Conservation (phyloP, 371 early-diverging fungal genomes). For the Rhizopus stolonifer region DNA sequence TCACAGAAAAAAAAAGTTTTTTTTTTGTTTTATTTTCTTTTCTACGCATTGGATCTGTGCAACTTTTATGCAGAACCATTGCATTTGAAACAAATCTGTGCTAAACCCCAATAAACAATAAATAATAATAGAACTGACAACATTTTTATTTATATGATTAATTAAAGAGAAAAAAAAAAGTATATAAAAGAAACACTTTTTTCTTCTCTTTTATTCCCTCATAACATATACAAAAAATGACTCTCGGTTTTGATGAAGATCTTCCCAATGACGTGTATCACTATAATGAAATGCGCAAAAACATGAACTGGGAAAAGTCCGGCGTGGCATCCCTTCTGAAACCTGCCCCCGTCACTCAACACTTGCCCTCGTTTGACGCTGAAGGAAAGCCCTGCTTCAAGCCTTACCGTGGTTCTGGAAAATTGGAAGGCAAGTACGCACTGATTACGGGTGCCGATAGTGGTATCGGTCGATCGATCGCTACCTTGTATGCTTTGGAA, state of each 20-base stretch:
- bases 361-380: conserved; percentile 41
- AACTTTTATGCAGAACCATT: neutral
- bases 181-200: neutral
- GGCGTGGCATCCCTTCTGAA: conserved; percentile 47
- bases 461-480: conserved; percentile 50
- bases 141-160: no score
- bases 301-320: conserved; percentile 41
- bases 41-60: neutral
- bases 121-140: no score
- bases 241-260: conserved; percentile 51
- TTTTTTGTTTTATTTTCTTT: conserved; percentile 2
- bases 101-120: no score
- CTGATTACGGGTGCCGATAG: conserved; percentile 52
- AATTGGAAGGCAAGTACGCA: conserved; percentile 42
- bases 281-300: conserved; percentile 46
- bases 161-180: no score
- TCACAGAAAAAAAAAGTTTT: conserved; percentile 4
- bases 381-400: conserved; percentile 42
- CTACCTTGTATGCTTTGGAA: conserved; percentile 48
- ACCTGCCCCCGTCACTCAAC: conserved; percentile 48
- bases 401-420: conserved; percentile 42
- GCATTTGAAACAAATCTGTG: no score
- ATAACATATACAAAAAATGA: conserved; percentile 23
- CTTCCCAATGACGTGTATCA: conserved; percentile 48
- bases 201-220: neutral